Conservation (phyloP, 2,329 filamentous ascomycete genomes). For the Alternaria dauci region DNA sequence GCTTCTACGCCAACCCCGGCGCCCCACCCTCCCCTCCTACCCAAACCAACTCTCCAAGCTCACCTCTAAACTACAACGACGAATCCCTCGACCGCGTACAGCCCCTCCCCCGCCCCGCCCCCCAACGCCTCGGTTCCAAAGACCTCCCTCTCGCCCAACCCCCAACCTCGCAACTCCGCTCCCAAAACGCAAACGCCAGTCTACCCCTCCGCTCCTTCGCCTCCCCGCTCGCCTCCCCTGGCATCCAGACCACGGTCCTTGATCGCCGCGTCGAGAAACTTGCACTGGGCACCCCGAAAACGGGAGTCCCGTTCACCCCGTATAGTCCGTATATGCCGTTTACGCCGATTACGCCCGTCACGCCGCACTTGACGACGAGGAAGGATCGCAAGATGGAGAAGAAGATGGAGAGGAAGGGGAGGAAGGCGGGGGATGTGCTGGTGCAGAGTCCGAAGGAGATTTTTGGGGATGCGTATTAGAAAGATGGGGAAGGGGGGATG, state of each 20-base stretch:
- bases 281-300: slow-evolving; percentile 58
- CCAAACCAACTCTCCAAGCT: slow-evolving; percentile 45
- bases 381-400: slow-evolving; percentile 74
- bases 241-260: slow-evolving; percentile 56
- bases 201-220: slow-evolving; percentile 51
- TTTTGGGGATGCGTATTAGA: slow-evolving; percentile 48
- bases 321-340: slow-evolving; percentile 84
- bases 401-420: slow-evolving; percentile 65
- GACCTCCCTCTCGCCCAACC: slow-evolving; percentile 13
- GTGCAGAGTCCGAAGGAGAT: slow-evolving; percentile 51
- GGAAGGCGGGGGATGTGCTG: slow-evolving; percentile 47
- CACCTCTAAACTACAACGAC: slow-evolving; percentile 35
- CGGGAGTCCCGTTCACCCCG: slow-evolving; percentile 70
- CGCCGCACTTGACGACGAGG: slow-evolving; percentile 75
- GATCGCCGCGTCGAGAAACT: slow-evolving; percentile 48
- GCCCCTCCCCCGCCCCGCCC: slow-evolving; percentile 49
- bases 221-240: slow-evolving; percentile 37
- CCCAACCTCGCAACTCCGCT: background rate
- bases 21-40: slow-evolving; percentile 63
- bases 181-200: slow-evolving; percentile 11
- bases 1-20: slow-evolving; percentile 61
- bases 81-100: slow-evolving; percentile 47
- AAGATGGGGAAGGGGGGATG: background rate
- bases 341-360: slow-evolving; percentile 77
- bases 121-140: slow-evolving; percentile 36